These are phyloP conservation scores for Hirsutella thompsonii DNA, from an alignment of 2,329 filamentous ascomycete genomes.

Conservation along the genomic window DNA sequence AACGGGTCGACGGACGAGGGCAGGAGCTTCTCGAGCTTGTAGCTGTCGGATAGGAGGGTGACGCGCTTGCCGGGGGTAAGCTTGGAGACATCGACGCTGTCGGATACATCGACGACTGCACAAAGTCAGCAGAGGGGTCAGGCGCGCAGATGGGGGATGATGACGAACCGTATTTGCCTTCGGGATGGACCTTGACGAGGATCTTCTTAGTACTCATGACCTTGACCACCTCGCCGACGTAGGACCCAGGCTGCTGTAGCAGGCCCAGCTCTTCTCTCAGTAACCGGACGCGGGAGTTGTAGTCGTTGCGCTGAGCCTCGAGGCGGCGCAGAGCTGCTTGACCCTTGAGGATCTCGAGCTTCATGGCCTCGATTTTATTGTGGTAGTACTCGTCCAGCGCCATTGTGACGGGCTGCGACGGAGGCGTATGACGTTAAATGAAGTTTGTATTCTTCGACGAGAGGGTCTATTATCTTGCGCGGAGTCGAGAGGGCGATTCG, in stretches of 20 bases:
- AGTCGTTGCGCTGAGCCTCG: constrained; percentile 97
- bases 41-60: constrained; percentile 89
- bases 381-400: constrained; percentile 98
- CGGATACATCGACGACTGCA: constrained; percentile 89
- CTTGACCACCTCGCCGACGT: constrained; percentile 99
- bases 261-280: constrained; percentile 90
- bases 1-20: constrained; percentile 96
- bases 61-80: constrained; percentile 96
- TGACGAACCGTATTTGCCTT: constrained; percentile 92
- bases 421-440: too few relatives aligned
- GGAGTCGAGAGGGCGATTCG: not conserved
- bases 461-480: too few relatives aligned
- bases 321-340: constrained; percentile 89
- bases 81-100: constrained; percentile 87
- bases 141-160: not conserved
- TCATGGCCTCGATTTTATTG: constrained; percentile 99
- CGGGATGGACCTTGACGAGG: constrained; percentile 94
- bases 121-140: not conserved
- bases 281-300: constrained; percentile 94
- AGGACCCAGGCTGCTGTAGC: constrained; percentile 92
- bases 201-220: constrained; percentile 99
- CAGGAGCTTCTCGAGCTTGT: constrained; percentile 97
- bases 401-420: constrained; percentile 45
- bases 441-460: too few relatives aligned
- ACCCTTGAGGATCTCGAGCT: constrained; percentile 99